Conservation (phyloP, 106 monocot genomes). For the Allium cepa region DNA sequence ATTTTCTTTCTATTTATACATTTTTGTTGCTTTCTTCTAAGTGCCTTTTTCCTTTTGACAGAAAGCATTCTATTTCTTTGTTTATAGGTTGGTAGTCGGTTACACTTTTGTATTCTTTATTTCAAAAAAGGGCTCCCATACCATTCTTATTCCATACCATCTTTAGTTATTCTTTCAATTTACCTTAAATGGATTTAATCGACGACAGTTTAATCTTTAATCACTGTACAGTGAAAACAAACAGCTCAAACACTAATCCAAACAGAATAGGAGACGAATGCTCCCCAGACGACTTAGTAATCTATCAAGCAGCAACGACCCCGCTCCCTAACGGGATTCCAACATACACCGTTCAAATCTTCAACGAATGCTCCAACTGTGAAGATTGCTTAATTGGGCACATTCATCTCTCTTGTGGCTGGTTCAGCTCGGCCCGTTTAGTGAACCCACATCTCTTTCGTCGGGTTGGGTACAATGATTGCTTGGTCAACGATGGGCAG, state of each 20-base stretch:
- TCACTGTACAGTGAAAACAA: neutral
- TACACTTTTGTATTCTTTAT: no score
- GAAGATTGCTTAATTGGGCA: slow-evolving; percentile 15
- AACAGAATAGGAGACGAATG: neutral
- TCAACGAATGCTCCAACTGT: slow-evolving; percentile 23
- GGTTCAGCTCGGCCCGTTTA: slow-evolving; percentile 22
- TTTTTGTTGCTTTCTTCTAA: no score
- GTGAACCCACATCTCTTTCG: slow-evolving; percentile 15
- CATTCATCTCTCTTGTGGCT: slow-evolving; percentile 26
- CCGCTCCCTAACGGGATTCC: slow-evolving; percentile 44
- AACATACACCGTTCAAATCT: slow-evolving; percentile 40
- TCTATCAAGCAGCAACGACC: slow-evolving; percentile 23
- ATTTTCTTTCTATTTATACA: no score
- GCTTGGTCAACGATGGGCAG: slow-evolving; percentile 20
- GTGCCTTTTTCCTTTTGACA: no score
- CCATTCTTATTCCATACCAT: neutral
- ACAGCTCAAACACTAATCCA: neutral
- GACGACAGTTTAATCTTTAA: neutral
- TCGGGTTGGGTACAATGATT: slow-evolving; percentile 7
- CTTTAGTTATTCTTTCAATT: neutral
- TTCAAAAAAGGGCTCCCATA: neutral
- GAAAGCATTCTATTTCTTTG: no score
- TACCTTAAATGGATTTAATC: neutral
- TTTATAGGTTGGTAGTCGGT: no score
- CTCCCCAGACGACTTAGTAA: slow-evolving; percentile 19